Evolutionary conservation across 2,329 filamentous ascomycete species (phyloP), one percentile per base, ranked within the genome.

Genomic region (Aspergillus alliaceus): DNA sequence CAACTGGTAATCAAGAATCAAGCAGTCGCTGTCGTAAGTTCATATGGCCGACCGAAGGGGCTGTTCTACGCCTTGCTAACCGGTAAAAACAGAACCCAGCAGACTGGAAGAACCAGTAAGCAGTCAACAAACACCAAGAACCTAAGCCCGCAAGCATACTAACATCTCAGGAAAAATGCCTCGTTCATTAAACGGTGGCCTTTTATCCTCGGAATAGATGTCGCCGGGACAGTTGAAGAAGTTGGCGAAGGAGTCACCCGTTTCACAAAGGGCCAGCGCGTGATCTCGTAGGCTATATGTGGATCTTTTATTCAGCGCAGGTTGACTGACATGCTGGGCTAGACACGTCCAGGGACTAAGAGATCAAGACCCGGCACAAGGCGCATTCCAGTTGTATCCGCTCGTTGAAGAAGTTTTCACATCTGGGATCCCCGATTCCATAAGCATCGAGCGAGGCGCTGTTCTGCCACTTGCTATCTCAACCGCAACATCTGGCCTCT

Each of bases 381-480:
- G 44, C 9, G 18, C 44, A 22, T 76, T 75, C 48, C 74, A 76
- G 51, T 24, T 59, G 5, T 72, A 71, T 51, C 65, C 65, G 3
- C 44, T 72, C n/a, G 52, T 72, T 0, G 59, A 53, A 4, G 57
- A 56, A 1, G 54, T 65, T 3, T 51, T 69, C 51, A 56, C 62
- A 9, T 56, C 60, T 2, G 27, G 32, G 2, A 70, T 76, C n/a
- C 73, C 73, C 0, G 60, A 62, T 1, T 35, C 22, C 15, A 46
- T 75, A 35, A 62, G 61, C 0, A 73, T 63, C 35, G 68, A 72
- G 39, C 57, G 68, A 4, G 73, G 71, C 0, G 50, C 56, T 14
- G 71, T 73, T 4, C n/a, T 75, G 7, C 72, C 71, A 1, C 57
- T 75, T 1, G 66, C 61, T 6, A n/a, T 74, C 2, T 68, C 69